Base-by-base conservation (phyloP, 768 basidiomycete genomes). In the Strobilomyces dryophilus region DNA sequence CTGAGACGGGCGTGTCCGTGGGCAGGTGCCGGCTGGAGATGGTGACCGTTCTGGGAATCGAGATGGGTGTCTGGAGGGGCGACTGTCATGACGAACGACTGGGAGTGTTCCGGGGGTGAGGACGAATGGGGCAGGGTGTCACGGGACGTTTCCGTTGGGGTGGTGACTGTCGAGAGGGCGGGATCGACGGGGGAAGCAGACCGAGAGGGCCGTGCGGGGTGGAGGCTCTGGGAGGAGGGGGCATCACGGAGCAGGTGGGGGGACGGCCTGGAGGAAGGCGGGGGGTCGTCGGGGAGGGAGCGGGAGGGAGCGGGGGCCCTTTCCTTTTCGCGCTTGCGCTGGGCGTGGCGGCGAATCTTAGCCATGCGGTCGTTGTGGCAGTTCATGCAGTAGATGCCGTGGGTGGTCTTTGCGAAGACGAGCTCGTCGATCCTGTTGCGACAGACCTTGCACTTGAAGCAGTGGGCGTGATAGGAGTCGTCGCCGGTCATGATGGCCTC, bases 401-500 rank as follows among this genome's bases (percentile, higher is more conserved):
- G 92, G 55, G 85, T 91, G 1, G 97, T 98, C 76, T 98, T 98
- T 53, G 97, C 97, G 58, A 98, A 99, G 52, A 98, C 93, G 48
- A 98, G 83, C 69, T 99, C 97, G 71, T 98, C 95, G 58, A 99
- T 99, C 52, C 92, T 81, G 66, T 89, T 87, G 68, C 83, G 84
- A 76, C 97, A 99, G 47, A 93, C 87, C 64, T 92, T 88, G 75
- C 97, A 99, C 61, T 95, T 95, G 78, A 99, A 99, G 74, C 97
- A 99, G 58, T 94, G 89, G 6, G 97, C 95, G 68, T 98, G 97
- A 63, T 98, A 99, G 0, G 93, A 92, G 67, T 98, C 97, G 71
- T 99, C 94, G 55, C 93, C 97, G 8, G 97, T 95, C 92, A 99
- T 98, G 70, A 98, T 98, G 10, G 97, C 97, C 66, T 99, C 97